These are phyloP conservation scores for Pythium diclinum DNA, from an alignment of 352 stramenopile genomes.

Conservation along the genomic window DNA sequence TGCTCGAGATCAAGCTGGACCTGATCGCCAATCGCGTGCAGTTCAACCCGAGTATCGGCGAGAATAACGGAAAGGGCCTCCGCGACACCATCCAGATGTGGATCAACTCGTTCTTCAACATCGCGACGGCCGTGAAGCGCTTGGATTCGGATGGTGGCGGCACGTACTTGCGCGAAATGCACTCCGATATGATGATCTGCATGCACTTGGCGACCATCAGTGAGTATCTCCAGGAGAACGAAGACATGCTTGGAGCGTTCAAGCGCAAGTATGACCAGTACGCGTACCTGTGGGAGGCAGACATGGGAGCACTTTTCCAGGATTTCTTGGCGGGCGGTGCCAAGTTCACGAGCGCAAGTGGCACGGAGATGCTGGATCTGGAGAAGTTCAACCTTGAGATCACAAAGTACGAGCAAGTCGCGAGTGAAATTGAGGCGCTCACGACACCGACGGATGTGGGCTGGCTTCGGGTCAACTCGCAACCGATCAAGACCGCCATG, in stretches of 20 bases:
- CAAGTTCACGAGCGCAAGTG: slow-evolving; percentile 61
- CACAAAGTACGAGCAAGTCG: slow-evolving; percentile 94
- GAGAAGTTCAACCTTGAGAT: slow-evolving; percentile 96
- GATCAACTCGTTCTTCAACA: slow-evolving; percentile 96
- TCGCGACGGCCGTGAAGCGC: slow-evolving; percentile 95
- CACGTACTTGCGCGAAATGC: slow-evolving; percentile 97
- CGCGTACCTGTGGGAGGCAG: slow-evolving; percentile 95
- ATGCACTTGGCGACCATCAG: slow-evolving; percentile 93
- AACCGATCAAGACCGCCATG: slow-evolving; percentile 96
- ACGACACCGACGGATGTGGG: slow-evolving; percentile 92
- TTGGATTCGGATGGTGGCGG: slow-evolving; percentile 93
- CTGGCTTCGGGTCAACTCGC: slow-evolving; percentile 97
- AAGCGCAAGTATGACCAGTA: slow-evolving; percentile 95
- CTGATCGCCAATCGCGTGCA: slow-evolving; percentile 86
- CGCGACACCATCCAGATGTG: slow-evolving; percentile 95
- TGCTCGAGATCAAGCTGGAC: slow-evolving; percentile 97
- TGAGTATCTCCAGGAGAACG: slow-evolving; percentile 91
- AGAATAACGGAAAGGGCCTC: slow-evolving; percentile 92
- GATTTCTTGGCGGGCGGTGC: slow-evolving; percentile 81
- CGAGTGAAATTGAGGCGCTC: slow-evolving; percentile 86
- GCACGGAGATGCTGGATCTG: slow-evolving; percentile 89
- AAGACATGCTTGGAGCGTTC: slow-evolving; percentile 90
- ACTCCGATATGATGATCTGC: slow-evolving; percentile 94
- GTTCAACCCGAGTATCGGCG: slow-evolving; percentile 86
- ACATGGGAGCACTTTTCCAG: slow-evolving; percentile 91